These are phyloP conservation scores for Sordariomycetes sp. DNA, from an alignment of 2,329 filamentous ascomycete species.

Conservation along the genomic window DNA sequence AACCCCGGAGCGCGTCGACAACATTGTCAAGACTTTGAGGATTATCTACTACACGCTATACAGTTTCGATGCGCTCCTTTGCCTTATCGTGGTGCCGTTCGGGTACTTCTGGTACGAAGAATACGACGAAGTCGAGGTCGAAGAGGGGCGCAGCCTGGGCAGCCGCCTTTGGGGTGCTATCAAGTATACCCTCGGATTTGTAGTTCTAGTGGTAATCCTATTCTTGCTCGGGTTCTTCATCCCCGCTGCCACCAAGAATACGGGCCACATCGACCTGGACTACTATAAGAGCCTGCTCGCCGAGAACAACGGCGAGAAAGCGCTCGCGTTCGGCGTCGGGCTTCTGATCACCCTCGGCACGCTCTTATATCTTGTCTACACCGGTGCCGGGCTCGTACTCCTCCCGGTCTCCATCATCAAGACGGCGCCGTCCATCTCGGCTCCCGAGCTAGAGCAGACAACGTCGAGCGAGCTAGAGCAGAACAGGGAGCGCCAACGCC, in stretches of 20 bases:
- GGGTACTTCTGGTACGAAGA: conserved; percentile 96
- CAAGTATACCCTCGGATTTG: conserved; percentile 83
- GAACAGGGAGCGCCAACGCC: conserved; percentile 85
- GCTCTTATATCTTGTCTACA: conserved; percentile 79
- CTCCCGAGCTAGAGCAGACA: conserved; percentile 63
- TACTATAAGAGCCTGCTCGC: conserved; percentile 80
- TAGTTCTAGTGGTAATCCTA: conserved; percentile 67
- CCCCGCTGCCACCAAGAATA: conserved; percentile 60
- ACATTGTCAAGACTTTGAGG: conserved; percentile 70
- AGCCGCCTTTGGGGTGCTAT: conserved; percentile 71
- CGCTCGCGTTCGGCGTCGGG: conserved; percentile 80
- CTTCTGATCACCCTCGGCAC: conserved; percentile 83
- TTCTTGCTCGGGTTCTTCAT: conserved; percentile 94
- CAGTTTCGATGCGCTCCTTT: conserved; percentile 81
- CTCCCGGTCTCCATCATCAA: conserved; percentile 88
- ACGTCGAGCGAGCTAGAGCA: conserved; percentile 72
- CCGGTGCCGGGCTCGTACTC: conserved; percentile 76
- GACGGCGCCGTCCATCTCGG: conserved; percentile 76
- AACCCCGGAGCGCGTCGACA: conserved; percentile 65
- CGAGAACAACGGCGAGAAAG: conserved; percentile 85
- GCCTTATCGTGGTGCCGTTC: conserved; percentile 83
- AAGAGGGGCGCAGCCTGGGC: conserved; percentile 62
- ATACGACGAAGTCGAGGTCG: conserved; percentile 81
- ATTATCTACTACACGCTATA: conserved; percentile 91
- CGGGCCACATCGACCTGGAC: conserved; percentile 68